These are phyloP conservation scores for Pleomassaria siparia DNA, from an alignment of 2,329 filamentous ascomycete species.

Conservation along the genomic window DNA sequence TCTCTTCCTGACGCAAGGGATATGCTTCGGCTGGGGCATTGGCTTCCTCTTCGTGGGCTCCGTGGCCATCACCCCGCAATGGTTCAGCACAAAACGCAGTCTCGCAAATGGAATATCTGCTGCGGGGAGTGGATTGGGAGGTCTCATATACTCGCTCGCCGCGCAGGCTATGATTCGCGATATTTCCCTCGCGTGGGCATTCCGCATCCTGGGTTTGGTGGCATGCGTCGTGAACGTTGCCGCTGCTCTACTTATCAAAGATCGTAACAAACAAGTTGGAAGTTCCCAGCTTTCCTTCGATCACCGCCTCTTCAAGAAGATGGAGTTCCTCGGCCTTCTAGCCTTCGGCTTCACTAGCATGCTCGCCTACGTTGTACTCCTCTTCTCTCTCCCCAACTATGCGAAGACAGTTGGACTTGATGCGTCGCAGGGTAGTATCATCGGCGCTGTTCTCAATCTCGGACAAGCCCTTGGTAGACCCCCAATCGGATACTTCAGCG, in stretches of 20 bases:
- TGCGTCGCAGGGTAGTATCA: slow-evolving; percentile 66
- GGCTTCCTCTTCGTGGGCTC: slow-evolving; percentile 73
- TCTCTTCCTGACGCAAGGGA: slow-evolving; percentile 71
- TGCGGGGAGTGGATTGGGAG: slow-evolving; percentile 74
- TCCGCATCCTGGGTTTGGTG: slow-evolving; percentile 65
- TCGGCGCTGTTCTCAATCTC: slow-evolving; percentile 73
- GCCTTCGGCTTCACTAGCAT: slow-evolving; percentile 71
- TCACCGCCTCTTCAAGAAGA: slow-evolving; percentile 59
- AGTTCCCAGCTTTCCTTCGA: slow-evolving; percentile 69
- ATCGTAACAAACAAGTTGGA: slow-evolving; percentile 72
- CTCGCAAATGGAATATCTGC: slow-evolving; percentile 70
- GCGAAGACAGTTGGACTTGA: slow-evolving; percentile 67
- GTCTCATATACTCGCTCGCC: slow-evolving; percentile 67
- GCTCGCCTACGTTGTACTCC: slow-evolving; percentile 73
- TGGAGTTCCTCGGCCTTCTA: slow-evolving; percentile 66
- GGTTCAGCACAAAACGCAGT: slow-evolving; percentile 69
- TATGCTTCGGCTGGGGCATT: slow-evolving; percentile 77
- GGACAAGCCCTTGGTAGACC: slow-evolving; percentile 69
- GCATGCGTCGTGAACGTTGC: slow-evolving; percentile 64
- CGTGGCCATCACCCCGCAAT: slow-evolving; percentile 70
- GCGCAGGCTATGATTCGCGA: slow-evolving; percentile 68
- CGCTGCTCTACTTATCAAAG: slow-evolving; percentile 65
- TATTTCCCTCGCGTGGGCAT: slow-evolving; percentile 67
- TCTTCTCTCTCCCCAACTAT: slow-evolving; percentile 76
- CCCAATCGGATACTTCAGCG: slow-evolving; percentile 71